Conservation (phyloP, 805 yeast species). For the Candida sithepensis region DNA sequence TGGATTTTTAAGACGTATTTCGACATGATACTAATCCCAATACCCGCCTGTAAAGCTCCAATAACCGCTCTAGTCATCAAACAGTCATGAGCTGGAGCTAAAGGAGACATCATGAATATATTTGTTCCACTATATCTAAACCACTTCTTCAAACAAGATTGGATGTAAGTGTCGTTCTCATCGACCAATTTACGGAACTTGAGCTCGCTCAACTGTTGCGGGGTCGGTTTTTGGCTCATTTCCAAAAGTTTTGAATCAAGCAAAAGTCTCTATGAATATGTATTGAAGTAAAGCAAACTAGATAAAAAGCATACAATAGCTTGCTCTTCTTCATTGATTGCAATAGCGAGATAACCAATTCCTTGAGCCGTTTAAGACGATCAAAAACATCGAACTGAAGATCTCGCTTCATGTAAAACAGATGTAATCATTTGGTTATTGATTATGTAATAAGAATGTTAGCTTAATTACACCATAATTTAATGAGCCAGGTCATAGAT, state of each 20-base stretch:
- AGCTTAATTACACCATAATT: no score
- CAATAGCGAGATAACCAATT: no score
- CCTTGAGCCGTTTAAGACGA: no score
- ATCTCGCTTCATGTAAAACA: no score
- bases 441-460: no score
- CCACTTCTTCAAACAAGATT: conserved; percentile 16
- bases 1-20: not conserved
- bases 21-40: conserved; percentile 17
- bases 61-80: conserved; percentile 21
- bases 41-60: conserved; percentile 24
- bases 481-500: no score
- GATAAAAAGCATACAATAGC: no score
- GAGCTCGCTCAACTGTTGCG: not conserved
- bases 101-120: conserved; percentile 30
- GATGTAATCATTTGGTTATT: no score
- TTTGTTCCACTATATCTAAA: conserved; percentile 29
- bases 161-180: conserved; percentile 20
- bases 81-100: conserved; percentile 35
- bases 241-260: not conserved
- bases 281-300: no score
- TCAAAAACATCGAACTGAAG: no score
- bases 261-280: no score
- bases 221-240: not conserved
- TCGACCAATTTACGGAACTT: conserved; percentile 21
- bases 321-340: no score